Percentiles rank a stretch among this genome's conserved stretches.
phyloP scores from a whole-genome alignment of 495 filamentous ascomycete genomes.

The Pyronema domesticum region DNA sequence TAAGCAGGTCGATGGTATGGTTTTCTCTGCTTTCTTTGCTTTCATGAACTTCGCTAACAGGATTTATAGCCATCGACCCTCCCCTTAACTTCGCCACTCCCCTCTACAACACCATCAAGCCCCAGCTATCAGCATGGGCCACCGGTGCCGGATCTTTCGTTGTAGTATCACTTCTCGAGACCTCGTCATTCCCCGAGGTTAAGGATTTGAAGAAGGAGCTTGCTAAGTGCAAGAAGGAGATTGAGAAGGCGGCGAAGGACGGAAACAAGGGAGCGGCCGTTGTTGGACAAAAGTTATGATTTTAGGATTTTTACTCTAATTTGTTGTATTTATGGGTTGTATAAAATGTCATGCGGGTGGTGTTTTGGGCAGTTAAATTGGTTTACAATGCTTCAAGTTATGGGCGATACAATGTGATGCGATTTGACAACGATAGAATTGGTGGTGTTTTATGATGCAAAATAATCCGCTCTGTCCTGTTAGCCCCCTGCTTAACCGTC shows the following conservation, averaged over 20 bases:
- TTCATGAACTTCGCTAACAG: neutral
- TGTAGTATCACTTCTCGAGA: conserved; percentile 60
- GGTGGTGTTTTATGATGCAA: too few relatives aligned
- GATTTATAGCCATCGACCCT: conserved; percentile 41
- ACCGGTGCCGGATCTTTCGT: conserved; percentile 66
- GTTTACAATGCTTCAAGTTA: too few relatives aligned
- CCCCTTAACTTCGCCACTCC: conserved; percentile 60
- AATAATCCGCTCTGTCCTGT: too few relatives aligned
- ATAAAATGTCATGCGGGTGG: too few relatives aligned
- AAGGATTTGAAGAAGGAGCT: conserved; percentile 48
- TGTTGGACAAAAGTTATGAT: conserved; percentile 17
- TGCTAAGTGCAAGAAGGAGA: conserved; percentile 33
- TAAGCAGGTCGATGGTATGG: conserved; percentile 41
- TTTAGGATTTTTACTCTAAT: neutral
- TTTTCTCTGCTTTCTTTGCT: conserved; percentile 5
- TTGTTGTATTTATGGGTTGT: too few relatives aligned
- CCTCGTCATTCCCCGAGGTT: conserved; percentile 49
- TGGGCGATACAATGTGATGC: too few relatives aligned
- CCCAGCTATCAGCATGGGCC: conserved; percentile 68
- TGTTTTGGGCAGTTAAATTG: too few relatives aligned
- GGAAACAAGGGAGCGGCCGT: conserved; percentile 29
- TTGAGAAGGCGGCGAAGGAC: conserved; percentile 9
- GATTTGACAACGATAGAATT: too few relatives aligned
- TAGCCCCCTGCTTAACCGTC: too few relatives aligned
- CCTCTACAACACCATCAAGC: conserved; percentile 58